These are phyloP conservation scores for Huiozyma sinensis DNA, from an alignment of 805 yeast species.

Conservation along the genomic window DNA sequence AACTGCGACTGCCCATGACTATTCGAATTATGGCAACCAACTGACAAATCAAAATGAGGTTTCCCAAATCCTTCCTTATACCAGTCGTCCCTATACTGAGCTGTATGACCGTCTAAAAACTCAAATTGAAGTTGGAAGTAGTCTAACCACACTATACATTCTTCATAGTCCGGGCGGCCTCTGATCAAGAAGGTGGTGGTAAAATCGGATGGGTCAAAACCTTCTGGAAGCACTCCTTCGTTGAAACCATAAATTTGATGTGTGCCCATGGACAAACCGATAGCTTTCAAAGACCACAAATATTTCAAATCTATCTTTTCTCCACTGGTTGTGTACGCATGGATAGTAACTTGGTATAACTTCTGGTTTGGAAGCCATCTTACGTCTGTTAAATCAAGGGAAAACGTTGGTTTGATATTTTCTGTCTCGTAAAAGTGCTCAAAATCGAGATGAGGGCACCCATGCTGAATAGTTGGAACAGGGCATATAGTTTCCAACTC, in stretches of 20 bases:
- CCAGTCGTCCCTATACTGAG: background rate
- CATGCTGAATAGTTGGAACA: constrained; percentile 1
- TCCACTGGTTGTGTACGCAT: constrained; percentile 7
- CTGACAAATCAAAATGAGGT: constrained; percentile 7
- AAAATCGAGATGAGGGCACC: constrained; percentile 12
- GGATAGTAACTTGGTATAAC: constrained; percentile 12
- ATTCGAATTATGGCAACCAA: constrained; percentile 13
- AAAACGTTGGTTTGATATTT: constrained; percentile 6
- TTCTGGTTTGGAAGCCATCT: constrained; percentile 4
- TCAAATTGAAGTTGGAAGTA: constrained; percentile 13
- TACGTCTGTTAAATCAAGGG: constrained; percentile 7
- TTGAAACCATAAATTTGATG: constrained; percentile 11
- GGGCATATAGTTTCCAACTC: background rate
- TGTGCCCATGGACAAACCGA: constrained; percentile 10
- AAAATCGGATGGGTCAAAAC: constrained; percentile 13
- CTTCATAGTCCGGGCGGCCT: constrained; percentile 3
- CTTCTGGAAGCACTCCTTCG: constrained; percentile 7
- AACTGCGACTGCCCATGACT: constrained; percentile 11
- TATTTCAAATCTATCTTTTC: constrained; percentile 9
- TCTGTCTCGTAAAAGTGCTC: constrained; percentile 2
- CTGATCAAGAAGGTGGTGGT: constrained; percentile 12
- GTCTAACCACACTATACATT: constrained; percentile 12
- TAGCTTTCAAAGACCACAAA: constrained; percentile 10
- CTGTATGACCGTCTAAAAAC: constrained; percentile 5
- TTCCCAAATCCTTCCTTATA: constrained; percentile 6